Base-by-base conservation (phyloP, 257 asterid genomes). In the Handroanthus guayacan region DNA sequence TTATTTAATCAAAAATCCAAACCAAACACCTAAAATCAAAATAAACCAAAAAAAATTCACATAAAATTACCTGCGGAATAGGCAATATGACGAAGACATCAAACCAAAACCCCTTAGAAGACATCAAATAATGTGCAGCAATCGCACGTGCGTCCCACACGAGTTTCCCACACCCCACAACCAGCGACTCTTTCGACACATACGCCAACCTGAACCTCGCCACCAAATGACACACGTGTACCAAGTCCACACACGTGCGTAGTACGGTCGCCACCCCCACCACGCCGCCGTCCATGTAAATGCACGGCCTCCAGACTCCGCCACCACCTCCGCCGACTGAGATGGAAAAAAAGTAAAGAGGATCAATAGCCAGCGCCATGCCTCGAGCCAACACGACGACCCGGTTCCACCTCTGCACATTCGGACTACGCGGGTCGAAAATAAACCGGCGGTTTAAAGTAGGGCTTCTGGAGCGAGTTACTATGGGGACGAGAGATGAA, bases 121-220 rank as follows among this genome's bases (percentile, higher is more conserved):
- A 89, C 9, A 87, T 74, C 13, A 86, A 39, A 51, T 89, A 89
- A 51, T 86, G 94, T 16, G 81, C 70, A 4, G 94, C 89, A 38
- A 89, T 72, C 6, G 87, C 85, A 68, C 86, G 88, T 62, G 88
- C 81, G 67, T 89, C 88, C 94, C 94, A 86, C 63, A 86, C 94
- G 67, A 89, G 91, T 44, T 86, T 89, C 75, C 94, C 94, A 44
- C 91, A 86, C 3, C 94, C 94, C 8, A 89, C 87, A 0, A 89
- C 94, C 25, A 89, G 58, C 6, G 94, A 89, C 31, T 86, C 91
- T 43, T 87, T 69, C 11, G 91, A 86, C 47, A 89, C 88, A 69
- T 85, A 89, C 1, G 94, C 94, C 67, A 82, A 60, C 16, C 94
- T 84, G 11, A 89, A 83, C 86, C 87, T 90, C 74, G 86, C 76